Percentiles rank a stretch among this genome's conserved stretches.
phyloP scores from a whole-genome alignment of 129 eudicot species.

The Logfia minima region DNA sequence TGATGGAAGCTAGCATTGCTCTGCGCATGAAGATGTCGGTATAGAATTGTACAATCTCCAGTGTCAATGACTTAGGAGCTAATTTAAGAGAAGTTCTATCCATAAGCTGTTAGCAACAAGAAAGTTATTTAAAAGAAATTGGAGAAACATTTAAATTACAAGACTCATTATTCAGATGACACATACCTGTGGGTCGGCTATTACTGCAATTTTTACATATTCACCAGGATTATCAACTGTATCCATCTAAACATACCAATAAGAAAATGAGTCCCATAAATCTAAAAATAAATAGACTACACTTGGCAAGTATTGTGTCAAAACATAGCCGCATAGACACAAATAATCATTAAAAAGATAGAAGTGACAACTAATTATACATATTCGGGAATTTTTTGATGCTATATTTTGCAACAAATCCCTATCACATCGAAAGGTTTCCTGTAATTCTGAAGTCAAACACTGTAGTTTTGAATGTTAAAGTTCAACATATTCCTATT shows the following conservation, averaged over 20 bases:
- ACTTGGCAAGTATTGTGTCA: slow-evolving; percentile 1
- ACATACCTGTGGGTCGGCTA: slow-evolving; percentile 93
- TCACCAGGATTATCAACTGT: slow-evolving; percentile 40
- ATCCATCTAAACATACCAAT: slow-evolving; percentile 39
- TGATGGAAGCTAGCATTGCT: slow-evolving; percentile 67
- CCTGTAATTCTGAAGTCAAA: neutral
- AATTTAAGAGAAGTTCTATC: slow-evolving; percentile 78
- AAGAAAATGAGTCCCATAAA: slow-evolving; percentile 10
- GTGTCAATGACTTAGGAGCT: slow-evolving; percentile 67
- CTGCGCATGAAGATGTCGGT: slow-evolving; percentile 92
- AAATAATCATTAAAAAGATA: neutral
- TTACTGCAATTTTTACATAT: slow-evolving; percentile 83
- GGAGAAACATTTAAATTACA: neutral
- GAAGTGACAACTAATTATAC: slow-evolving; percentile 4
- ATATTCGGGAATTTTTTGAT: slow-evolving; percentile 2
- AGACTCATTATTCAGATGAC: slow-evolving; percentile 1
- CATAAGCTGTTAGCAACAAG: slow-evolving; percentile 60
- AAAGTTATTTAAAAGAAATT: neutral
- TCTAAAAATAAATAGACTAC: neutral
- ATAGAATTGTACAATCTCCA: slow-evolving; percentile 81
- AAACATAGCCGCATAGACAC: neutral
- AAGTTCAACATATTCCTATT: neutral
- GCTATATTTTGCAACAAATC: neutral
- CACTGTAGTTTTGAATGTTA: neutral
- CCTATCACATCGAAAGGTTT: neutral